Percentiles rank a stretch among this genome's conserved stretches.
phyloP scores from a whole-genome alignment of 2,329 filamentous ascomycete genomes.

The Trichophyton simii region DNA sequence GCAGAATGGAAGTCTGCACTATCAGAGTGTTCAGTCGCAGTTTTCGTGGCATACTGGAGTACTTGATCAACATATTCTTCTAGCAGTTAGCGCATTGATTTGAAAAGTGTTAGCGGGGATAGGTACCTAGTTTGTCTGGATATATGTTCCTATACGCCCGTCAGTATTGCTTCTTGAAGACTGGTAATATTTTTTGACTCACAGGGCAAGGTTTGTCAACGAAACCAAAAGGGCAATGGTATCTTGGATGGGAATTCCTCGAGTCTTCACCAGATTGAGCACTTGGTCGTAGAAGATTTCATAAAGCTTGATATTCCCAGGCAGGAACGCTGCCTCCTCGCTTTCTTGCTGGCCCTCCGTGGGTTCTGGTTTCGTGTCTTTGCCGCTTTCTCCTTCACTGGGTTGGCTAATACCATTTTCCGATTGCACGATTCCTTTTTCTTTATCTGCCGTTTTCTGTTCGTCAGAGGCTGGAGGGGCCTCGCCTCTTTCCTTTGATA shows the following conservation, averaged over 20 bases:
- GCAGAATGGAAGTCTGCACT: constrained; percentile 89
- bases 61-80: constrained; percentile 88
- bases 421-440: constrained; percentile 25
- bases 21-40: constrained; percentile 79
- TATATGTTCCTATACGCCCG: constrained; percentile 60
- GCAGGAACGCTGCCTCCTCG: constrained; percentile 18
- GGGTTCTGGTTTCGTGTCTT: neutral
- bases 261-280: constrained; percentile 79
- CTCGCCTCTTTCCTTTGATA: constrained; percentile 33
- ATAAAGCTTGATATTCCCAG: constrained; percentile 71
- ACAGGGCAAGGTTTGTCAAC: constrained; percentile 76
- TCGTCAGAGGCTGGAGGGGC: constrained; percentile 21
- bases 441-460: constrained; percentile 19
- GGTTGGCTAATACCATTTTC: constrained; percentile 22
- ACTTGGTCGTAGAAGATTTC: constrained; percentile 97
- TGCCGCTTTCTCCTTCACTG: neutral
- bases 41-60: constrained; percentile 72
- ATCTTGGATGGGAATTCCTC: constrained; percentile 84
- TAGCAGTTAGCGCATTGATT: neutral
- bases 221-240: constrained; percentile 91
- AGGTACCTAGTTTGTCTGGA: constrained; percentile 55
- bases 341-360: constrained; percentile 24
- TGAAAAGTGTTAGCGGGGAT: neutral
- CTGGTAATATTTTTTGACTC: constrained; percentile 18
- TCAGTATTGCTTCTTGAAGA: neutral